These are phyloP conservation scores for Pseudomassariella vexata DNA, from an alignment of 2,329 filamentous ascomycete genomes.

Conservation along the genomic window DNA sequence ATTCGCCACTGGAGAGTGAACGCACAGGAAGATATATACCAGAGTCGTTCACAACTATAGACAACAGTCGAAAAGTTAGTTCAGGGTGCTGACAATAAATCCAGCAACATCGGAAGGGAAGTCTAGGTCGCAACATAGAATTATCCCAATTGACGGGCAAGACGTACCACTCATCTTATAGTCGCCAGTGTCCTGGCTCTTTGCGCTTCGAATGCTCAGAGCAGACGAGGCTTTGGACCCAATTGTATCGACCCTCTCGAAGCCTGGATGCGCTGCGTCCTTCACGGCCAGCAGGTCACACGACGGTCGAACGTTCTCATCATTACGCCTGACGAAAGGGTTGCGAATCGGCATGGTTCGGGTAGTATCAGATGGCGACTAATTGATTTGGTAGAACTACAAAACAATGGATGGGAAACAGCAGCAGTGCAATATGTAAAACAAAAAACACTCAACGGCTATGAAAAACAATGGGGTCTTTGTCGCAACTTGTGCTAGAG, in stretches of 20 bases:
- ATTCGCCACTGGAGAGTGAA: constrained; percentile 7
- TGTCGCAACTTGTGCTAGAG: too few species aligned
- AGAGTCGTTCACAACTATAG: constrained; percentile 85
- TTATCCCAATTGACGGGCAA: constrained; percentile 7
- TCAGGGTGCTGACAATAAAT: too few species aligned
- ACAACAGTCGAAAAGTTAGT: too few species aligned
- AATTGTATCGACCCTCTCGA: constrained; percentile 57
- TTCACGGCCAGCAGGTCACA: constrained; percentile 25
- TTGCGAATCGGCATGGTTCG: constrained; percentile 70
- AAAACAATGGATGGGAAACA: too few species aligned
- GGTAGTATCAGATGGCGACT: too few species aligned
- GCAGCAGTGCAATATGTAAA: too few species aligned
- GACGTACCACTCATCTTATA: constrained; percentile 75
- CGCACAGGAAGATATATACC: constrained; percentile 89
- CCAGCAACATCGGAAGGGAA: too few species aligned
- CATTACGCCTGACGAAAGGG: constrained; percentile 58
- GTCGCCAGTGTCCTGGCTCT: constrained; percentile 60
- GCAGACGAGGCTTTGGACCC: constrained; percentile 57
- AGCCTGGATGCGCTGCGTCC: constrained; percentile 42
- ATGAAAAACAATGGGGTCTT: too few species aligned
- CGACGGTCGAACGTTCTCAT: constrained; percentile 50
- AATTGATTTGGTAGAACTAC: too few species aligned
- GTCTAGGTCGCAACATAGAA: constrained; percentile 8
- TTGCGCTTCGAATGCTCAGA: constrained; percentile 55
- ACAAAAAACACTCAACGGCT: too few species aligned